A percentile compares a stretch with the other conserved stretches of the same genome.
These are phyloP conservation scores for Flagelloscypha sp. DNA, from an alignment of 768 basidiomycete species.

Conservation along the genomic window DNA sequence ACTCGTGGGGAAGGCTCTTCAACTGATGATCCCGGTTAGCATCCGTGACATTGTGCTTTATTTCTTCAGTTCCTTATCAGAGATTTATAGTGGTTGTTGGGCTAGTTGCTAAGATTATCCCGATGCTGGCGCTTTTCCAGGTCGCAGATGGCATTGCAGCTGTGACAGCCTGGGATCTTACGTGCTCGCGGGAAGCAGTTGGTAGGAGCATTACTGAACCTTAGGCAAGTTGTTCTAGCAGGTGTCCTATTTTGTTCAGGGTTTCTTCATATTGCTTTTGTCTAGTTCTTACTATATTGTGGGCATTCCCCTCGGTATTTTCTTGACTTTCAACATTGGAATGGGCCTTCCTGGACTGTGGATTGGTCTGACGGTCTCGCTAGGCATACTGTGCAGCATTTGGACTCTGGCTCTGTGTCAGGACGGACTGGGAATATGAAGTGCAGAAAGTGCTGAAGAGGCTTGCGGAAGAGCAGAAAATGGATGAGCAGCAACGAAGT, in stretches of 20 bases:
- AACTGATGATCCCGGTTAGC: constrained; percentile 56
- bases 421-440: constrained; percentile 64
- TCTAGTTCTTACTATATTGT: constrained; percentile 69
- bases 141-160: constrained; percentile 74
- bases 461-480: constrained; percentile 39
- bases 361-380: constrained; percentile 69
- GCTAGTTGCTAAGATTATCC: constrained; percentile 62
- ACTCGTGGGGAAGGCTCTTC: constrained; percentile 68
- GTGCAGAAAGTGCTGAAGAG: constrained; percentile 52
- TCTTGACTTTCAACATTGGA: constrained; percentile 55
- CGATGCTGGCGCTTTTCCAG: constrained; percentile 73
- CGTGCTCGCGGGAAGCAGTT: constrained; percentile 78
- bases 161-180: constrained; percentile 68
- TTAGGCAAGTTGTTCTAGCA: constrained; percentile 58
- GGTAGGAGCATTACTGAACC: constrained; percentile 70
- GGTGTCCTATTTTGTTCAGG: too few relatives aligned
- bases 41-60: not conserved
- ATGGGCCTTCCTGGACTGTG: constrained; percentile 71
- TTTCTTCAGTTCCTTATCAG: constrained; percentile 3
- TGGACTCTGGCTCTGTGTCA: constrained; percentile 45
- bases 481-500: too few relatives aligned
- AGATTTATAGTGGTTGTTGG: constrained; percentile 39
- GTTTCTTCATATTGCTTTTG: not conserved
- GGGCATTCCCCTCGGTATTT: constrained; percentile 78
- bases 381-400: constrained; percentile 49